Conservation (phyloP, 148 eudicot genomes). For the Rhododendron henanense region DNA sequence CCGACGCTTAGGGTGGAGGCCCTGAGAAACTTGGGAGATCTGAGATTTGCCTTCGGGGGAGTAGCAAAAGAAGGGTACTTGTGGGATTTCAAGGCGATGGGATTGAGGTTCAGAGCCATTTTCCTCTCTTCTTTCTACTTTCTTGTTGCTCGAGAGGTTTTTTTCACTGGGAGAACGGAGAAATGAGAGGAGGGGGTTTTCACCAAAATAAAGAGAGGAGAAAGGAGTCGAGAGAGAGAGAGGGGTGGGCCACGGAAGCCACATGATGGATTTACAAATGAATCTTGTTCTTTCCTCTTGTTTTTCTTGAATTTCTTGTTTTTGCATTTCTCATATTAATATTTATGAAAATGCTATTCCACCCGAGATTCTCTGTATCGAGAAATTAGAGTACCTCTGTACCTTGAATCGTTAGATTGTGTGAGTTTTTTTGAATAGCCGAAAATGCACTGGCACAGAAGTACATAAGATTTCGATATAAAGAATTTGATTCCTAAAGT, state of each 20-base stretch:
- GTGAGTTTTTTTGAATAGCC: too few relatives aligned
- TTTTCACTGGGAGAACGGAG: background rate
- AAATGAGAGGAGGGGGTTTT: background rate
- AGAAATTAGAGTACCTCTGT: too few relatives aligned
- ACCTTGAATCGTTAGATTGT: too few relatives aligned
- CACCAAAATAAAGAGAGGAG: background rate
- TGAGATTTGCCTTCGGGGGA: slow-evolving; percentile 18
- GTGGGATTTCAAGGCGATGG: slow-evolving; percentile 23
- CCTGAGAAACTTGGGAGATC: slow-evolving; percentile 38
- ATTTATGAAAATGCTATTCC: too few relatives aligned
- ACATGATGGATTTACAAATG: background rate
- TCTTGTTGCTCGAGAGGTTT: background rate
- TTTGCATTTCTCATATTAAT: too few relatives aligned
- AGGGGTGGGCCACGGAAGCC: background rate
- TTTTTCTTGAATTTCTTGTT: too few relatives aligned
- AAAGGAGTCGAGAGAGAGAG: background rate
- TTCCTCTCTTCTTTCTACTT: slow-evolving; percentile 4
- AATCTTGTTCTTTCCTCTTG: background rate
- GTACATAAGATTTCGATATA: too few relatives aligned
- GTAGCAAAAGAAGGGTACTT: slow-evolving; percentile 25
- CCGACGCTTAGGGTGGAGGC: slow-evolving; percentile 38
- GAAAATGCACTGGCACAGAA: too few relatives aligned
- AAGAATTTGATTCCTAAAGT: too few relatives aligned
- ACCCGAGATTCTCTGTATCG: too few relatives aligned
- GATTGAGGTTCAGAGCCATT: slow-evolving; percentile 39